Conservation (phyloP, 192 early-diverging fungal genomes). For the Mortierella alpina region DNA sequence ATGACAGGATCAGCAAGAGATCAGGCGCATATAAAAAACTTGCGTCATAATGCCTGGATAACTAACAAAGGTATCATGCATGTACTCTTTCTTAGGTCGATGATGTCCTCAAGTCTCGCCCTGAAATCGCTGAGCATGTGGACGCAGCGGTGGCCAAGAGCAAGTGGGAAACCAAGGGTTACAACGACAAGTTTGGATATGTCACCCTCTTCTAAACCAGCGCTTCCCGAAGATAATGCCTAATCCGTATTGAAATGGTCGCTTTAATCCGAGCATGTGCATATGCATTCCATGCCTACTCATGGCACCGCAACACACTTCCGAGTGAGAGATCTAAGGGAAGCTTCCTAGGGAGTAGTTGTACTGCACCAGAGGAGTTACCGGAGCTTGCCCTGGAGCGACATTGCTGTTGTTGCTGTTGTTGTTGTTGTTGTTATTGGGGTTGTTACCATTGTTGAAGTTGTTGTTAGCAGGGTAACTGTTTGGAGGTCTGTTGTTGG, state of each 20-base stretch:
- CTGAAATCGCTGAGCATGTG: conserved; percentile 89
- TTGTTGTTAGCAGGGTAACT: conserved; percentile 22
- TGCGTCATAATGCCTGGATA: too few species aligned
- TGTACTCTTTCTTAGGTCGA: conserved; percentile 71
- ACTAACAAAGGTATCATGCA: neutral
- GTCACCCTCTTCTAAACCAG: conserved; percentile 72
- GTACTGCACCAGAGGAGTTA: conserved; percentile 45
- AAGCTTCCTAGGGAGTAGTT: conserved; percentile 43
- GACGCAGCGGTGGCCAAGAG: conserved; percentile 94
- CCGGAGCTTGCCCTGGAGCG: conserved; percentile 16
- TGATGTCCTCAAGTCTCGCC: conserved; percentile 93
- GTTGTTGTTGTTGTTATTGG: conserved; percentile 12
- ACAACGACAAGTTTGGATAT: conserved; percentile 95
- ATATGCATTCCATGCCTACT: too few species aligned
- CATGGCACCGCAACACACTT: too few species aligned
- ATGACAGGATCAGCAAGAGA: too few species aligned
- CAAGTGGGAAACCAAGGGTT: conserved; percentile 92
- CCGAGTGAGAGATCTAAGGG: conserved; percentile 13
- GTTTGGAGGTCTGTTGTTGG: conserved; percentile 18
- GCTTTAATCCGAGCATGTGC: too few species aligned
- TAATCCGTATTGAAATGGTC: too few species aligned
- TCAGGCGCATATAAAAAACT: too few species aligned
- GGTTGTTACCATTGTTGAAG: conserved; percentile 2
- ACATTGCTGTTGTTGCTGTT: conserved; percentile 2
- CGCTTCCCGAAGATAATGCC: too few species aligned